Evolutionary conservation across 202 grass and related monocot genomes (phyloP), one percentile per base, ranked within the genome.

Genomic region (Carex sylvatica): DNA sequence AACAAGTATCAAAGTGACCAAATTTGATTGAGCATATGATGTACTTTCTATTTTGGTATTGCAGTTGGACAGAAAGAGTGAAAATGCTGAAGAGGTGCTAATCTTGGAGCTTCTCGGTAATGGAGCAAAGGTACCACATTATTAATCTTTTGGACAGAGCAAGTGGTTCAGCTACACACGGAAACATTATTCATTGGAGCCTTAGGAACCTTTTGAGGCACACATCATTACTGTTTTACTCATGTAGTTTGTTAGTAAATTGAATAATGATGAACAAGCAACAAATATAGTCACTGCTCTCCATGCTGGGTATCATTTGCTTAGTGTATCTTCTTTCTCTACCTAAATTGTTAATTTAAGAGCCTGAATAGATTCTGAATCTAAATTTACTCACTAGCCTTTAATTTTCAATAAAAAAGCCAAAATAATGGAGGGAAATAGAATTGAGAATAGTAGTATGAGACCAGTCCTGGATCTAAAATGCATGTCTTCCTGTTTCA

Each of bases 21-120:
- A 42, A 44, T 84, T 75, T 84, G 24, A n/a, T 61, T 62, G 6
- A 15, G 16, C 19, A 74, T 60, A 36, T 80, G 19, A 31, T 80
- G 47, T 83, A n/a, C 60, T 81, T 76, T 46, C n/a, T 65, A 75
- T 44, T 65, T 69, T 53, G 46, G 83, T 82, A 35, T 89, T 90
- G 49, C 83, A 98, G 95, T 83, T 98, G 86, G 87, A 95, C 84
- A 88, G 87, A 79, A 86, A 86, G 65, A 88, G 62, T 65, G 84
- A 81, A 83, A 85, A 85, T 89, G 61, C 74, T 70, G 82, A 93
- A 65, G 95, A 98, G 83, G 77, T 82, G 78, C 72, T 88, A 84
- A 88, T 98, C 79, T 87, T 98, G 81, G 87, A 91, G 71, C 87
- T 98, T 80, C 89, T 95, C 65, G 92, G 90, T 70, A 85, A 86